phyloP scores from a whole-genome alignment of 2,329 filamentous ascomycete species.

The Penicillium sp. region DNA sequence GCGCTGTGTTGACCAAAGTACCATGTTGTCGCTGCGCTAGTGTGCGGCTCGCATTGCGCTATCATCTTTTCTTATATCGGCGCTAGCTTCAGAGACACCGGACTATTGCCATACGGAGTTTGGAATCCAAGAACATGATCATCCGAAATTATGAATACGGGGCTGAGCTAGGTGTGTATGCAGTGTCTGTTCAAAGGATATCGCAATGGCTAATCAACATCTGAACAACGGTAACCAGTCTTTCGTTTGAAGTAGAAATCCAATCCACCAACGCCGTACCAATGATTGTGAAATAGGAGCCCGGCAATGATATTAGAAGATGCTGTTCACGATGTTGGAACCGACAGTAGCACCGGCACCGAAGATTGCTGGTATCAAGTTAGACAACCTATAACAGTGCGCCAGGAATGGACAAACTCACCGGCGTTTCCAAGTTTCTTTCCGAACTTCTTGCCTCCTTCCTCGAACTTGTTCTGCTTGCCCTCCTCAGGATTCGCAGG shows the following conservation, averaged over 20 bases:
- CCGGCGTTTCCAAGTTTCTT: conserved; percentile 80
- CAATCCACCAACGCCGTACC: conserved; percentile 36
- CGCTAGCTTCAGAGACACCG: too few relatives aligned
- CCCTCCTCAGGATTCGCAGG: conserved; percentile 43
- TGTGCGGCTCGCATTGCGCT: conserved; percentile 11
- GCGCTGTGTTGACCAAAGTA: conserved; percentile 8
- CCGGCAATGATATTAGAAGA: conserved; percentile 59
- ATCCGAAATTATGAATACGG: background rate
- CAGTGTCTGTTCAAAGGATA: background rate
- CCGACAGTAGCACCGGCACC: conserved; percentile 90
- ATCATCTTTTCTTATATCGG: background rate
- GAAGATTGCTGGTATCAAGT: conserved; percentile 65
- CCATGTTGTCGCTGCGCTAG: conserved; percentile 10
- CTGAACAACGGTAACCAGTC: background rate
- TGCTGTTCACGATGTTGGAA: conserved; percentile 83
- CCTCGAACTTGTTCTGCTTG: conserved; percentile 60
- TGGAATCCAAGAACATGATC: background rate
- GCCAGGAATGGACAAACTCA: conserved; percentile 27
- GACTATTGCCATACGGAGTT: too few relatives aligned
- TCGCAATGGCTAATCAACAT: background rate
- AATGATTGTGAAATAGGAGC: conserved; percentile 24
- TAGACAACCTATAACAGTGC: conserved; percentile 12
- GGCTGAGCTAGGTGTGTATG: background rate
- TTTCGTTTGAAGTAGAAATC: conserved; percentile 10
- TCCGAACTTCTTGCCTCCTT: conserved; percentile 89